These are phyloP conservation scores for Komagataella pastoris DNA, from an alignment of 805 yeast genomes.

Conservation along the genomic window DNA sequence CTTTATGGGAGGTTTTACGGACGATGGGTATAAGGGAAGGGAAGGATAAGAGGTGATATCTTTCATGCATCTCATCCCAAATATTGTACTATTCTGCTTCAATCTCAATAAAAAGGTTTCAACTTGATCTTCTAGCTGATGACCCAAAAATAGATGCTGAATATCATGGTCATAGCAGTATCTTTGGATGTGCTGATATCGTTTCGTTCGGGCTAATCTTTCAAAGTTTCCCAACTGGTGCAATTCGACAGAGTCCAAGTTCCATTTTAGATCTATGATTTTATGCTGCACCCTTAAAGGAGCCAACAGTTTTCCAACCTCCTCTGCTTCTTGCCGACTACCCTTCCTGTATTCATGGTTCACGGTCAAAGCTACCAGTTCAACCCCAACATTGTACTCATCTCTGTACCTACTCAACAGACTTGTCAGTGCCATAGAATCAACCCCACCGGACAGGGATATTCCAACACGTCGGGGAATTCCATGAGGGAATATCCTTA, in stretches of 20 bases:
- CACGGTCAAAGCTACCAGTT: slow-evolving; percentile 44
- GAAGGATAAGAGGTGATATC: slow-evolving; percentile 16
- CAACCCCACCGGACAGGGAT: slow-evolving; percentile 75
- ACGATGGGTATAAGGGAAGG: slow-evolving; percentile 8
- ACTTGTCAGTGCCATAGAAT: slow-evolving; percentile 57
- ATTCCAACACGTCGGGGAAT: slow-evolving; percentile 21
- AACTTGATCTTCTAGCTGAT: slow-evolving; percentile 57
- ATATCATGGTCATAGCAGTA: slow-evolving; percentile 24
- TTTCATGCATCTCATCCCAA: slow-evolving; percentile 49
- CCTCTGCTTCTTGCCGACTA: slow-evolving; percentile 34
- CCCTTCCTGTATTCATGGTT: slow-evolving; percentile 46
- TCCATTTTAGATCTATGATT: slow-evolving; percentile 9
- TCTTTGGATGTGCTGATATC: slow-evolving; percentile 31
- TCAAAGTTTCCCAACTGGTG: slow-evolving; percentile 28
- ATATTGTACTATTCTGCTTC: slow-evolving; percentile 25
- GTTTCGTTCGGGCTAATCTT: slow-evolving; percentile 38
- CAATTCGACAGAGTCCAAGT: slow-evolving; percentile 5
- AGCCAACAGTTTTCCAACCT: slow-evolving; percentile 13
- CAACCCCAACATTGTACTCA: slow-evolving; percentile 13
- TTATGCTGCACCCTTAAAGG: slow-evolving; percentile 14
- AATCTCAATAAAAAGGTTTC: slow-evolving; percentile 57
- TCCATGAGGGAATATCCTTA: not conserved
- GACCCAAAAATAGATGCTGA: slow-evolving; percentile 42
- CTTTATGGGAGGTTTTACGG: slow-evolving; percentile 7
- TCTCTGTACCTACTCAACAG: slow-evolving; percentile 26